phyloP scores from a whole-genome alignment of 2,329 filamentous ascomycete species.

The Aspergillus brasiliensis region DNA sequence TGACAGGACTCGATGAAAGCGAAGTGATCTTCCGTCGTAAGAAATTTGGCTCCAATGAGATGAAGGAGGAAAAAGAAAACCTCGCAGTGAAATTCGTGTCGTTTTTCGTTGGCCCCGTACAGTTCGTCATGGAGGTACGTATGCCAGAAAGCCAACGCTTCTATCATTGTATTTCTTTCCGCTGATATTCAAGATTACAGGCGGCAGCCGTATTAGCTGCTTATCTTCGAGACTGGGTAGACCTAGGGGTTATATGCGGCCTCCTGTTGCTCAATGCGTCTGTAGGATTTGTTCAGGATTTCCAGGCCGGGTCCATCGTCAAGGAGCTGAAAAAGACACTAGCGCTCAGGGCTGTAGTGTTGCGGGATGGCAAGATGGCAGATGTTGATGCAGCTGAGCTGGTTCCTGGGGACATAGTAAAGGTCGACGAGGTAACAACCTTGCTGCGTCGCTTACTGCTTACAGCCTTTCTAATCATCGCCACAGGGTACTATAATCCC shows the following conservation, averaged over 20 bases:
- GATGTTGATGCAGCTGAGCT: conserved; percentile 82
- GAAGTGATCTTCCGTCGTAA: conserved; percentile 67
- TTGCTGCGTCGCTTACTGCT: background rate
- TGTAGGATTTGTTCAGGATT: conserved; percentile 89
- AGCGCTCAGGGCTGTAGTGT: conserved; percentile 81
- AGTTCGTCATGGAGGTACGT: conserved; percentile 88
- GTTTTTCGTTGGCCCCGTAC: conserved; percentile 86
- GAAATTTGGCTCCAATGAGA: conserved; percentile 82
- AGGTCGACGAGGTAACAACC: conserved; percentile 70
- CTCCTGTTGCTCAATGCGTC: conserved; percentile 80
- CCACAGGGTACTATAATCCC: conserved; percentile 78
- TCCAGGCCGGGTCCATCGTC: conserved; percentile 85
- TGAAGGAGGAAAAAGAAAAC: conserved; percentile 91
- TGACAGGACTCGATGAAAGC: conserved; percentile 68
- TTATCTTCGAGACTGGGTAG: conserved; percentile 85
- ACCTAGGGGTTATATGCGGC: conserved; percentile 88
- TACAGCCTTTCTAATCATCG: conserved; percentile 7
- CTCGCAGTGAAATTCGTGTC: conserved; percentile 76
- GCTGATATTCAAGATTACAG: conserved; percentile 39
- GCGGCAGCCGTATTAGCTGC: conserved; percentile 77
- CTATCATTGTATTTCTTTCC: background rate
- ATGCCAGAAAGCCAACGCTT: conserved; percentile 17
- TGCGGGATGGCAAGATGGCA: conserved; percentile 75
- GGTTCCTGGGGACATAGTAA: conserved; percentile 86
- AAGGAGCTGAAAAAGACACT: conserved; percentile 89